Percentiles rank a stretch among this genome's conserved stretches.
These are phyloP conservation scores for Sechiopsis laciniata DNA, from an alignment of 306 rosid species.

Conservation along the genomic window DNA sequence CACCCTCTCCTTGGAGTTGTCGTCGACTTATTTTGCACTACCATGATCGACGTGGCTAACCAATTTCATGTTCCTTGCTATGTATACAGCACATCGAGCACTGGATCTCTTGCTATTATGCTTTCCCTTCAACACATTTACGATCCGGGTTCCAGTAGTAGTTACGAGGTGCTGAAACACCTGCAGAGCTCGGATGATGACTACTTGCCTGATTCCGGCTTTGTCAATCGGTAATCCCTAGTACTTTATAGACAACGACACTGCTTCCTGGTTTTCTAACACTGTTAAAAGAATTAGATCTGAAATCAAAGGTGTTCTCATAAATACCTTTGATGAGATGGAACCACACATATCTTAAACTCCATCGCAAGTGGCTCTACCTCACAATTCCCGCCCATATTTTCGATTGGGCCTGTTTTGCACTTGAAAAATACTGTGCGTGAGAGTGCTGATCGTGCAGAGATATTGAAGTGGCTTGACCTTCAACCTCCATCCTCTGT, in stretches of 20 bases:
- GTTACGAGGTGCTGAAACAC: background rate
- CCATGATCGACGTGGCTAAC: conserved; percentile 34
- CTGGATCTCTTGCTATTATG: conserved; percentile 5
- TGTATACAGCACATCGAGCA: conserved; percentile 9
- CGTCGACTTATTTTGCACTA: conserved; percentile 27
- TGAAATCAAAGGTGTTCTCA: conserved; percentile 26
- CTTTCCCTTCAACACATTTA: conserved; percentile 12
- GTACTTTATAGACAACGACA: background rate
- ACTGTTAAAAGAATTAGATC: background rate
- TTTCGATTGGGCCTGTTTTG: background rate
- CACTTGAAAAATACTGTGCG: background rate
- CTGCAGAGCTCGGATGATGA: background rate
- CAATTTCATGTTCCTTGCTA: conserved; percentile 29
- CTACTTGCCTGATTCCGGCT: conserved; percentile 13
- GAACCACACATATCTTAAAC: conserved; percentile 13
- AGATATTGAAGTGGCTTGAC: conserved; percentile 40
- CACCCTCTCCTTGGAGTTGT: conserved; percentile 23
- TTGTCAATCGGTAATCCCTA: too few species aligned
- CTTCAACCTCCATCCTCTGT: conserved; percentile 45
- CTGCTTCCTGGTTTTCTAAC: background rate
- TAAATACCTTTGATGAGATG: conserved; percentile 23
- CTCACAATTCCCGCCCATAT: too few species aligned
- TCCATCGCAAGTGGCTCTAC: too few species aligned
- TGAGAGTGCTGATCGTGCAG: background rate
- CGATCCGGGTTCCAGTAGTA: background rate